phyloP scores from a whole-genome alignment of 2,329 filamentous ascomycete species.

The Dothideomycetes sp. region DNA sequence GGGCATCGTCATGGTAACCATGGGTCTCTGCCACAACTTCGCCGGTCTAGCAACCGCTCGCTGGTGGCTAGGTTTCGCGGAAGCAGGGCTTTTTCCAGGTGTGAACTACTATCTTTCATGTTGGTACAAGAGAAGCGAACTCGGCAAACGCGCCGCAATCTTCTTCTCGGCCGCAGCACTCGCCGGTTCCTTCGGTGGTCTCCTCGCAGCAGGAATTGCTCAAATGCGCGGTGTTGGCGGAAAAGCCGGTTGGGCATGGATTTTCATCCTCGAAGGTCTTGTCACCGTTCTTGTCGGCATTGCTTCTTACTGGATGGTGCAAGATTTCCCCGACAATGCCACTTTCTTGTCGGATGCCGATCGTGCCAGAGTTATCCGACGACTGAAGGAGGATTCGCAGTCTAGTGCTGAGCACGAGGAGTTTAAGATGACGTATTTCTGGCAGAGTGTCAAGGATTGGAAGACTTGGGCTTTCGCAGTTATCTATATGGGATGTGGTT shows the following conservation, averaged over 20 bases:
- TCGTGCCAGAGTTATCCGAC: slow-evolving; percentile 60
- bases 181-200: slow-evolving; percentile 67
- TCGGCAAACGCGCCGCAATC: slow-evolving; percentile 69
- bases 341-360: slow-evolving; percentile 61
- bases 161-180: slow-evolving; percentile 79
- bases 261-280: slow-evolving; percentile 49
- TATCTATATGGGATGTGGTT: slow-evolving; percentile 72
- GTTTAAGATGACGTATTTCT: slow-evolving; percentile 65
- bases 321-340: slow-evolving; percentile 72
- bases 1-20: slow-evolving; percentile 58
- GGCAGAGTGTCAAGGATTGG: slow-evolving; percentile 67
- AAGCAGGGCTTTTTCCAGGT: slow-evolving; percentile 49
- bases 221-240: slow-evolving; percentile 57
- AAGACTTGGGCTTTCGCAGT: slow-evolving; percentile 70
- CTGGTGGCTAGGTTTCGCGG: slow-evolving; percentile 25
- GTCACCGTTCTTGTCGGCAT: slow-evolving; percentile 61
- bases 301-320: slow-evolving; percentile 65
- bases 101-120: slow-evolving; percentile 74
- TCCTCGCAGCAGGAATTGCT: slow-evolving; percentile 62
- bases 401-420: slow-evolving; percentile 64
- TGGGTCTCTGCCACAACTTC: slow-evolving; percentile 19
- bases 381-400: slow-evolving; percentile 64
- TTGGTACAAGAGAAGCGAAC: slow-evolving; percentile 74
- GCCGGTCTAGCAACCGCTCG: slow-evolving; percentile 22
- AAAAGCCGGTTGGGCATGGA: slow-evolving; percentile 31